Evolutionary conservation across 768 basidiomycete genomes (phyloP).

Genomic region (Russula sp.): DNA sequence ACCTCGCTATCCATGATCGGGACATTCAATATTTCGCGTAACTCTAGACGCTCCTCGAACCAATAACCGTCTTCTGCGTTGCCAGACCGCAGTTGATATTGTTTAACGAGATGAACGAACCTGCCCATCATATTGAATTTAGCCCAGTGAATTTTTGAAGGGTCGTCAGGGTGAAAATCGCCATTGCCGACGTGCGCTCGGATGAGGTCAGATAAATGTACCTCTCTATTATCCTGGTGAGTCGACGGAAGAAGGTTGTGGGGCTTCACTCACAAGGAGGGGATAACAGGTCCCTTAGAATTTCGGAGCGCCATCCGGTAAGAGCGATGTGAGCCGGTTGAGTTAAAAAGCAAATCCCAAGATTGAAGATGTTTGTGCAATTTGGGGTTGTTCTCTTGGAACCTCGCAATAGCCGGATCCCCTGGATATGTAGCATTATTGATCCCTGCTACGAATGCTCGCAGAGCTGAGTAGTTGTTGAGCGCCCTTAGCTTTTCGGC

Average conservation of each 20-base stretch:
- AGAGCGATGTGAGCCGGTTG: constrained; percentile 78
- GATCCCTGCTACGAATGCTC: constrained; percentile 92
- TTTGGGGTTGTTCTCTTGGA: constrained; percentile 64
- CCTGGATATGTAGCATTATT: constrained; percentile 77
- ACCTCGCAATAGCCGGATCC: constrained; percentile 70
- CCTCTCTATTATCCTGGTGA: constrained; percentile 54
- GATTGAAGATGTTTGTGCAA: constrained; percentile 75
- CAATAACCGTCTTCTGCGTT: constrained; percentile 50
- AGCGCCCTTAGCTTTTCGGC: constrained; percentile 73
- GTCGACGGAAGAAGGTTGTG: constrained; percentile 24
- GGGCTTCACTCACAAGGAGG: constrained; percentile 57
- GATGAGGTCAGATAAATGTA: constrained; percentile 87
- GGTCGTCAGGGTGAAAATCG: constrained; percentile 63
- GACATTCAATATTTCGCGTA: constrained; percentile 55
- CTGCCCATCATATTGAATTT: constrained; percentile 93
- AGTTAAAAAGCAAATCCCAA: constrained; percentile 81
- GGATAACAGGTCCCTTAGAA: constrained; percentile 83
- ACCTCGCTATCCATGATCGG: constrained; percentile 73
- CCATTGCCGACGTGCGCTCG: constrained; percentile 82
- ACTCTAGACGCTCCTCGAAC: constrained; percentile 53
- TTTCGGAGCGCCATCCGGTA: constrained; percentile 87
- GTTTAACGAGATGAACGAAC: constrained; percentile 72
- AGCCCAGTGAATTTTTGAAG: constrained; percentile 85
- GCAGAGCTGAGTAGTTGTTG: constrained; percentile 92
- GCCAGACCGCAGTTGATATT: constrained; percentile 75